Percentiles rank a stretch among this genome's conserved stretches.
Evolutionary conservation across 164 flowering plant species (phyloP).

Genomic region (Annona cherimola): DNA sequence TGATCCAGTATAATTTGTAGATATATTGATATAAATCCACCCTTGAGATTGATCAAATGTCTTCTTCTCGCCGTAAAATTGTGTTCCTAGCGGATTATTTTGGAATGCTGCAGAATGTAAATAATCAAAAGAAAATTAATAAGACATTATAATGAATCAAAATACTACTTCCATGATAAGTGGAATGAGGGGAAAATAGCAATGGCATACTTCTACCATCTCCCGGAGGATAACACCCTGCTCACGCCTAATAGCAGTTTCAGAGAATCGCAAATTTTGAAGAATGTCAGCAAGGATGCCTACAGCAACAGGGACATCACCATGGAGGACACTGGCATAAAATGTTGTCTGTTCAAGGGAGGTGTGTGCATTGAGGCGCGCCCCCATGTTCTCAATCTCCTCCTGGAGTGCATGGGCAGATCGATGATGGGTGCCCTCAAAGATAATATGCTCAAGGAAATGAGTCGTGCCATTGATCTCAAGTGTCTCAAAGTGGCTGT

Average conservation of each 20-base stretch:
- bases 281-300: slow-evolving; percentile 69
- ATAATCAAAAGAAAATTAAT: slow-evolving; percentile 12
- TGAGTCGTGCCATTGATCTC: slow-evolving; percentile 79
- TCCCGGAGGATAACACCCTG: slow-evolving; percentile 71
- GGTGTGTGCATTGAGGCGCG: slow-evolving; percentile 80
- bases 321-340: slow-evolving; percentile 64
- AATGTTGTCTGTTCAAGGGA: slow-evolving; percentile 84
- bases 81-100: slow-evolving; percentile 15
- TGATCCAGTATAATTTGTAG: slow-evolving; percentile 16
- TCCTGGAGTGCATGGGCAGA: slow-evolving; percentile 54
- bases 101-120: slow-evolving; percentile 21
- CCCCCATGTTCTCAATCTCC: slow-evolving; percentile 89
- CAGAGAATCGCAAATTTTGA: slow-evolving; percentile 67
- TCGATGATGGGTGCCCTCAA: slow-evolving; percentile 68
- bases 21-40: slow-evolving; percentile 9
- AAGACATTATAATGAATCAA: neutral
- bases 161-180: neutral
- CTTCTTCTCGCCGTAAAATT: slow-evolving; percentile 13
- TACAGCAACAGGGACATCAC: slow-evolving; percentile 52
- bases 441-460: slow-evolving; percentile 81
- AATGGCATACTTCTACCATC: slow-evolving; percentile 61
- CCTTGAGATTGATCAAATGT: slow-evolving; percentile 16
- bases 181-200: neutral
- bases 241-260: slow-evolving; percentile 45
- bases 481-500: slow-evolving; percentile 74